Evolutionary conservation across 2,329 filamentous ascomycete genomes (phyloP).

Genomic region (Coniella vitis): DNA sequence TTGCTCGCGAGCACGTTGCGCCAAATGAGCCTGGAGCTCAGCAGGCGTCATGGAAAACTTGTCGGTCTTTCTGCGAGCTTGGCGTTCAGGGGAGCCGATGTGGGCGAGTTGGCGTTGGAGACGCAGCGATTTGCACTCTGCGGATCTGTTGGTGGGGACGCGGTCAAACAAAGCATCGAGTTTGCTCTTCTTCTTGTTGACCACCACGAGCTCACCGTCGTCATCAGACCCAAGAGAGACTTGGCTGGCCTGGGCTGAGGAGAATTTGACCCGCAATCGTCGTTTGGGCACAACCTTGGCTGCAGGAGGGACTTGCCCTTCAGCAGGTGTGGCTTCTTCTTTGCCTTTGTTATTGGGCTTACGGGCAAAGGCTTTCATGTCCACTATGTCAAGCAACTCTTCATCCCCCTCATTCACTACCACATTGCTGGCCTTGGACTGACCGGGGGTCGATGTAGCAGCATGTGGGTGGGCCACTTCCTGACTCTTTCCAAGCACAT

Average conservation of each 20-base stretch:
- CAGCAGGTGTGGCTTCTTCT: constrained; percentile 40
- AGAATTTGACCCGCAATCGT: constrained; percentile 45
- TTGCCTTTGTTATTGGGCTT: constrained; percentile 50
- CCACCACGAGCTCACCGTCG: constrained; percentile 58
- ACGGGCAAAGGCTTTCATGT: constrained; percentile 15
- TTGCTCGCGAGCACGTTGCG: constrained; percentile 70
- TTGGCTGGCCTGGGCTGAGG: constrained; percentile 31
- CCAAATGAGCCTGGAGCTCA: constrained; percentile 62
- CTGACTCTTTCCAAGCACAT: constrained; percentile 11
- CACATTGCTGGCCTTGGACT: constrained; percentile 16
- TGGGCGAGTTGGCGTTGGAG: constrained; percentile 70
- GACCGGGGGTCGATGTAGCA: constrained; percentile 1
- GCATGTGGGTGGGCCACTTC: constrained; percentile 2
- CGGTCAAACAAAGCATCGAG: constrained; percentile 63
- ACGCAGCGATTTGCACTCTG: constrained; percentile 57
- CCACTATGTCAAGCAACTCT: constrained; percentile 27
- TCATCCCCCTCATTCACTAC: constrained; percentile 17
- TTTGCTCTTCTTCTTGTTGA: constrained; percentile 40
- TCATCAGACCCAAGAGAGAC: constrained; percentile 38
- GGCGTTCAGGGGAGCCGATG: constrained; percentile 55
- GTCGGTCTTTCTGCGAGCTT: constrained; percentile 34
- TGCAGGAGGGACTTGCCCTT: constrained; percentile 17
- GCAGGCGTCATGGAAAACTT: constrained; percentile 57
- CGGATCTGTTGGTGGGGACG: constrained; percentile 54
- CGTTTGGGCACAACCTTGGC: constrained; percentile 28